These are phyloP conservation scores for Trichoderma semiorbis DNA, from an alignment of 2,329 filamentous ascomycete species.

Conservation along the genomic window DNA sequence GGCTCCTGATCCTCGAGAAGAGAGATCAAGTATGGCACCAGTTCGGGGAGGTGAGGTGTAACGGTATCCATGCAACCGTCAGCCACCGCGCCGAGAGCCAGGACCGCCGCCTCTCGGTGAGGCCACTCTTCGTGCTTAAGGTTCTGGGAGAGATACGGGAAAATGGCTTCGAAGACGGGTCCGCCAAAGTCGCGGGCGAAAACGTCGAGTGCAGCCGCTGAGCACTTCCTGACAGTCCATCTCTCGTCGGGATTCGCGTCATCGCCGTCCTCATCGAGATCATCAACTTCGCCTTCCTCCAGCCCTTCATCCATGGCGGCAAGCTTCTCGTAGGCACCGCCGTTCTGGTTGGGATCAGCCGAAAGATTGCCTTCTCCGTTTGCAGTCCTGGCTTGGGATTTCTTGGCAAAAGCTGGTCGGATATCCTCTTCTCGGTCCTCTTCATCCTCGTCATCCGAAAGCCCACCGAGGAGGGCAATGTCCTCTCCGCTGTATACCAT, in stretches of 20 bases:
- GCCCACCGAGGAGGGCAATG: conserved; percentile 76
- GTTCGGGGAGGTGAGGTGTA: conserved; percentile 81
- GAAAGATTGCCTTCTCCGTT: conserved; percentile 51
- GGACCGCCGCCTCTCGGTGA: conserved; percentile 86
- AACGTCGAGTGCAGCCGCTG: conserved; percentile 89
- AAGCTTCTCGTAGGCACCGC: conserved; percentile 53
- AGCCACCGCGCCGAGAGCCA: conserved; percentile 90
- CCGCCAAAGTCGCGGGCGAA: conserved; percentile 87
- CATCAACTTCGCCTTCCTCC: conserved; percentile 84
- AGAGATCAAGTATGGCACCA: conserved; percentile 86
- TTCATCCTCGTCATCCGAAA: conserved; percentile 83
- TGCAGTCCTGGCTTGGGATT: conserved; percentile 54
- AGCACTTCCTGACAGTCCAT: conserved; percentile 97
- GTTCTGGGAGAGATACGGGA: conserved; percentile 89
- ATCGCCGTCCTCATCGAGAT: conserved; percentile 71
- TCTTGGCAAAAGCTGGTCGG: conserved; percentile 85
- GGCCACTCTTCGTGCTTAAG: conserved; percentile 87
- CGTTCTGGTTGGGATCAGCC: conserved; percentile 49
- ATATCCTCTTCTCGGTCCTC: conserved; percentile 90
- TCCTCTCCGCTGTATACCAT: conserved; percentile 98
- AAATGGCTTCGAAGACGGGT: conserved; percentile 83
- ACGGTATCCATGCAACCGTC: conserved; percentile 92
- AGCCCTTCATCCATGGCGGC: conserved; percentile 66
- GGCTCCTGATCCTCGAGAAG: conserved; percentile 82
- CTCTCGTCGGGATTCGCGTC: conserved; percentile 82